Conservation (phyloP, 2,329 filamentous ascomycete genomes). For the Aspergillus flavus region DNA sequence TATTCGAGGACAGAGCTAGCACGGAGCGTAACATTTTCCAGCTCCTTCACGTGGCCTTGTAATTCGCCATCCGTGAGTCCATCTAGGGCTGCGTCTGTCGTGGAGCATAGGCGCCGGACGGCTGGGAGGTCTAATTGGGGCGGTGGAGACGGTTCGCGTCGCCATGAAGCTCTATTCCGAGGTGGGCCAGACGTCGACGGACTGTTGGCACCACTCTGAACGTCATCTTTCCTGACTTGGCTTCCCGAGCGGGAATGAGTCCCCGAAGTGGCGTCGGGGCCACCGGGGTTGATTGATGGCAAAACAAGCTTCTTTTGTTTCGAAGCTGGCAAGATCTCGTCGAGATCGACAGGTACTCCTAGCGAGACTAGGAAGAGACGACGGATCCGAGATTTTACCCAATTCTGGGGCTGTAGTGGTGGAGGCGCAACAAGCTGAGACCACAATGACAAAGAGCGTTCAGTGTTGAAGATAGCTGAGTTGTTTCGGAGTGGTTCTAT, state of each 20-base stretch:
- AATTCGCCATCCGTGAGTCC: slow-evolving; percentile 81
- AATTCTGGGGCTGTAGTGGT: slow-evolving; percentile 92
- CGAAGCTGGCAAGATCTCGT: slow-evolving; percentile 93
- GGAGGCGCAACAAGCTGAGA: slow-evolving; percentile 94
- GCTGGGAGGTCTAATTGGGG: slow-evolving; percentile 79
- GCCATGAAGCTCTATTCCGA: slow-evolving; percentile 34
- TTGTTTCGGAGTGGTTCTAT: slow-evolving; percentile 46
- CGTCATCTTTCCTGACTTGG: slow-evolving; percentile 36
- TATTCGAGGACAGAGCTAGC: slow-evolving; percentile 81
- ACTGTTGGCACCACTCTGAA: slow-evolving; percentile 26
- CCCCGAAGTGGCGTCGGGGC: slow-evolving; percentile 60
- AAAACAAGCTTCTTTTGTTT: slow-evolving; percentile 98
- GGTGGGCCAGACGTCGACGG: slow-evolving; percentile 31
- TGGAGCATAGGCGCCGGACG: slow-evolving; percentile 76
- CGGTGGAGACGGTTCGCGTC: slow-evolving; percentile 61
- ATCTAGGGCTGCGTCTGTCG: slow-evolving; percentile 78
- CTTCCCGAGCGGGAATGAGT: slow-evolving; percentile 47
- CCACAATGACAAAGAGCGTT: slow-evolving; percentile 89
- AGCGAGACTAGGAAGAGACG: slow-evolving; percentile 94
- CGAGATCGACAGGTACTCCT: slow-evolving; percentile 92
- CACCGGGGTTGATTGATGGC: slow-evolving; percentile 69
- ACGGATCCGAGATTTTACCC: slow-evolving; percentile 93
- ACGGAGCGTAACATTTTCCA: slow-evolving; percentile 69
- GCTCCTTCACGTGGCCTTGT: slow-evolving; percentile 66
- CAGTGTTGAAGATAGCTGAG: slow-evolving; percentile 73